A percentile compares a stretch with the other conserved stretches of the same genome.
These are phyloP conservation scores for Cardamine chenopodiifolia DNA, from an alignment of 345 rosid genomes.

Conservation along the genomic window DNA sequence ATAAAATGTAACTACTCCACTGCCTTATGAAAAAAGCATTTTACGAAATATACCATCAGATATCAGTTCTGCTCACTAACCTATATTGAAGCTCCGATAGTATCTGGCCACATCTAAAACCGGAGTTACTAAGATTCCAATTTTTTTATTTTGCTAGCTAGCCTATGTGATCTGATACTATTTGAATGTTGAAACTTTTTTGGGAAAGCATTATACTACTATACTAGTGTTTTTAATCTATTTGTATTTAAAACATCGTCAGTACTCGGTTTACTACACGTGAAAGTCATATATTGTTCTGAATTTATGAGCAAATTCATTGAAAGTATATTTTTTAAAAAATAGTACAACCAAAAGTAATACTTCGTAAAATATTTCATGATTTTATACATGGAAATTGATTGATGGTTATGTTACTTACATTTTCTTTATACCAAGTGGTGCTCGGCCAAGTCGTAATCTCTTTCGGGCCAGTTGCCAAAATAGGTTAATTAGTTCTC, in stretches of 20 bases:
- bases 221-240: background rate
- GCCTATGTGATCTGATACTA: background rate
- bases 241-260: background rate
- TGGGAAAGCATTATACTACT: background rate
- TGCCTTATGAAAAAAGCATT: too few relatives aligned
- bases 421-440: too few relatives aligned
- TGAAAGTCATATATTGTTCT: background rate
- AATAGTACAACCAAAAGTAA: background rate
- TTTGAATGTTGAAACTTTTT: background rate
- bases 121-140: background rate
- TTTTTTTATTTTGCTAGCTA: background rate
- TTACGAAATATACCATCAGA: background rate
- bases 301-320: background rate
- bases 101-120: too few relatives aligned
- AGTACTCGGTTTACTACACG: background rate
- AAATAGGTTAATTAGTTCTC: background rate
- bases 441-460: too few relatives aligned
- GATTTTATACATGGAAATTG: too few relatives aligned
- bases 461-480: too few relatives aligned
- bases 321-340: too few relatives aligned
- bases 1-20: too few relatives aligned
- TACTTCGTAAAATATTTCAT: background rate
- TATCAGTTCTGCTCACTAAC: background rate
- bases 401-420: too few relatives aligned
- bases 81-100: background rate